Evolutionary conservation across 306 rosid species (phyloP).

Genomic region (Purshia tridentata): DNA sequence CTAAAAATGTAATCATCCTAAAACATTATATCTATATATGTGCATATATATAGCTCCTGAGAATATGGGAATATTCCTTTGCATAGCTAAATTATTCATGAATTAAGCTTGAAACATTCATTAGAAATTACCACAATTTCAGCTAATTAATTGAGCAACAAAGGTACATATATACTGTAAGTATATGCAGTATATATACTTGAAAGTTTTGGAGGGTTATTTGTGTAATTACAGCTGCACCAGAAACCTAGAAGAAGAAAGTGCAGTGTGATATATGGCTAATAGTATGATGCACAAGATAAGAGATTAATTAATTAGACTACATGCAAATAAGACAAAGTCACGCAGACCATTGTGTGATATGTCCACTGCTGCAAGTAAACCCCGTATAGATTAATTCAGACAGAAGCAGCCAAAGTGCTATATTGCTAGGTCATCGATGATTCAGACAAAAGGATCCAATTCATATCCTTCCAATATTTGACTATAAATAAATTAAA

Average conservation of each 20-base stretch:
- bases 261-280: background rate
- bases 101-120: no score
- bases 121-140: no score
- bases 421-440: conserved; percentile 28
- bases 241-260: background rate
- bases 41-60: no score
- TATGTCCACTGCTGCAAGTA: conserved; percentile 6
- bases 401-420: conserved; percentile 16
- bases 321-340: conserved; percentile 5
- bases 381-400: conserved; percentile 13
- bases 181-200: background rate
- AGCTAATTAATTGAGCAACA: no score
- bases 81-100: no score
- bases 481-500: conserved; percentile 10
- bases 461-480: background rate
- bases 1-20: no score
- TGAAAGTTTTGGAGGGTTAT: background rate
- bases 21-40: no score
- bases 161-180: no score
- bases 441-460: background rate
- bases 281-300: background rate
- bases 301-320: background rate
- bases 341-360: background rate
- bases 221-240: background rate
- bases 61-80: no score